phyloP scores from a whole-genome alignment of 129 eudicot species.

The Flaveria linearis region DNA sequence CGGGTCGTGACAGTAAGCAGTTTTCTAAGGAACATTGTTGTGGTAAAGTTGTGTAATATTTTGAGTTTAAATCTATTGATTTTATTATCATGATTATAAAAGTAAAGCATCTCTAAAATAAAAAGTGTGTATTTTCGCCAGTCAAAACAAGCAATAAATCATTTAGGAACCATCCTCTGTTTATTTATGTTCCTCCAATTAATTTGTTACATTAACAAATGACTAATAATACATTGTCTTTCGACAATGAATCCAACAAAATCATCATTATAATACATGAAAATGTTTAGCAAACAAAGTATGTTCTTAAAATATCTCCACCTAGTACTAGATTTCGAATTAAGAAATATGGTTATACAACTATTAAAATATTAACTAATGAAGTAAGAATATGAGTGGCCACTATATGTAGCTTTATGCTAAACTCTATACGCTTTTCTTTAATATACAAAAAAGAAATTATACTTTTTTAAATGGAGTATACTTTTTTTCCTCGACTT shows the following conservation, averaged over 20 bases:
- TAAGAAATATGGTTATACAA: background rate
- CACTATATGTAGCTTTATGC: constrained; percentile 26
- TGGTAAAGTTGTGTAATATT: no score
- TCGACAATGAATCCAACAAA: background rate
- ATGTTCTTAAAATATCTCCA: constrained; percentile 12
- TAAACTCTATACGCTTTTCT: constrained; percentile 30
- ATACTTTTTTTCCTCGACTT: constrained; percentile 25
- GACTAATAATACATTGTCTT: no score
- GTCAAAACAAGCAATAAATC: no score
- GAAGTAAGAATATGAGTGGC: constrained; percentile 29
- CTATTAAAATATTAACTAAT: constrained; percentile 10
- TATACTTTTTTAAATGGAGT: constrained; percentile 34
- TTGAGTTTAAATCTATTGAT: no score
- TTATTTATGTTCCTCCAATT: no score
- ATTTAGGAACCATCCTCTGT: no score
- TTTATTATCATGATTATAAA: no score
- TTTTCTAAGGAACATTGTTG: no score
- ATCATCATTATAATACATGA: background rate
- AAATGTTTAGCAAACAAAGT: background rate
- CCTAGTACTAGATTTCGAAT: constrained; percentile 14
- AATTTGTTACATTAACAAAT: no score
- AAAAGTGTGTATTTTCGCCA: no score
- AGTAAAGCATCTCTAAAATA: no score
- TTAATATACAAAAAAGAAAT: constrained; percentile 35
- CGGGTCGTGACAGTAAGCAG: no score